Evolutionary conservation across 2,329 filamentous ascomycete genomes (phyloP).

Genomic region (Phyllosticta citrichinensis): DNA sequence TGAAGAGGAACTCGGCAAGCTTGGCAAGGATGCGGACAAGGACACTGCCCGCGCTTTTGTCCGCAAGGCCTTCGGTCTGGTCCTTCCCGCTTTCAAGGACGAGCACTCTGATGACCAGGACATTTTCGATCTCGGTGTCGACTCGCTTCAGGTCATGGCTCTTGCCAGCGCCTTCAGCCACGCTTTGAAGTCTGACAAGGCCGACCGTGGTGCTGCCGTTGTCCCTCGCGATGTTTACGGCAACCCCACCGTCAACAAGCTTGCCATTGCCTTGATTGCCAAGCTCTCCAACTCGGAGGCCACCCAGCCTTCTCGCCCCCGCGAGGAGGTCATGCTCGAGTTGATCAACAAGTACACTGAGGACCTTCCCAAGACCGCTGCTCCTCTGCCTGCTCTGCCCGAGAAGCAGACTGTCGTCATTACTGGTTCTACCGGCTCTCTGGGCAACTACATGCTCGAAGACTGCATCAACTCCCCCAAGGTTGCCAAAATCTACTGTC

Average conservation of each 20-base stretch:
- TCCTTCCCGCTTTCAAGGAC: conserved; percentile 6
- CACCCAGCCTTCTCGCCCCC: conserved; percentile 4
- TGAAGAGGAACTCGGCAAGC: conserved; percentile 5
- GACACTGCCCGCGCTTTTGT: conserved; percentile 12
- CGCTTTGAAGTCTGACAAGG: conserved; percentile 10
- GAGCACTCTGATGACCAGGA: conserved; percentile 18
- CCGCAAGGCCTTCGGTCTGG: conserved; percentile 11
- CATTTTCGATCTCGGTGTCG: conserved; percentile 24
- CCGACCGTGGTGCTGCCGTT: conserved; percentile 13
- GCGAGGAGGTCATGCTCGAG: conserved; percentile 18
- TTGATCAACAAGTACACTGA: conserved; percentile 22
- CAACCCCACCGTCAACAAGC: conserved; percentile 20
- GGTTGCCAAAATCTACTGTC: conserved; percentile 11
- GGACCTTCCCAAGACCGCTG: conserved; percentile 11
- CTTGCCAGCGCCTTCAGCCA: conserved; percentile 16
- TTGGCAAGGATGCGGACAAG: conserved; percentile 4
- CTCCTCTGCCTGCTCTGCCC: background rate
- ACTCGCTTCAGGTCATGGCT: conserved; percentile 24
- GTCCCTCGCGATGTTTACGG: conserved; percentile 22
- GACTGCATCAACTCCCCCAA: conserved; percentile 9
- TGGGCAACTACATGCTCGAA: conserved; percentile 13
- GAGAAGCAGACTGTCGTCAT: conserved; percentile 11
- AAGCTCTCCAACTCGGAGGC: conserved; percentile 10
- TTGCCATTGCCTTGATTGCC: conserved; percentile 14
- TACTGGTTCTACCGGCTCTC: conserved; percentile 14